These are phyloP conservation scores for Amphirosellinia nigrospora DNA, from an alignment of 495 filamentous ascomycete species.

Conservation along the genomic window DNA sequence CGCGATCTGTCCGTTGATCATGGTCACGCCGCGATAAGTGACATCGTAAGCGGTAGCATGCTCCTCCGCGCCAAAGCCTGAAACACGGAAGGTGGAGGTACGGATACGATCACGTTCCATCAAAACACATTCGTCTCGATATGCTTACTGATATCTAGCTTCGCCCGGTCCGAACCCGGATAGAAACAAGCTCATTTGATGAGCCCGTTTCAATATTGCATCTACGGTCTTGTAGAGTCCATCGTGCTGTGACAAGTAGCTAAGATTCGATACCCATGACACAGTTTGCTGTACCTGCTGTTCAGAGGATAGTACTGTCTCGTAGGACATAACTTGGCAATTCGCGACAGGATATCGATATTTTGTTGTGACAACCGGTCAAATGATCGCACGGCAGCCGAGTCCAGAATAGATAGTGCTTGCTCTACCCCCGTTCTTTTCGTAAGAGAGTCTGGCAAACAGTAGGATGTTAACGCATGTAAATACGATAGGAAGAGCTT, in stretches of 20 bases:
- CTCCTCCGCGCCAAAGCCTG: slow-evolving; percentile 61
- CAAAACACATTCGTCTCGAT: slow-evolving; percentile 2
- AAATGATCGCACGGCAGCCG: slow-evolving; percentile 60
- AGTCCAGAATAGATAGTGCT: slow-evolving; percentile 55
- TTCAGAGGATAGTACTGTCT: slow-evolving; percentile 42
- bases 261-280: slow-evolving; percentile 38
- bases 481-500: slow-evolving; percentile 61
- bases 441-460: slow-evolving; percentile 63
- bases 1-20: slow-evolving; percentile 15
- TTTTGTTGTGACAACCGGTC: slow-evolving; percentile 47
- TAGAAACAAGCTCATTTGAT: slow-evolving; percentile 39
- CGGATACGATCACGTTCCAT: slow-evolving; percentile 53
- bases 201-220: slow-evolving; percentile 49
- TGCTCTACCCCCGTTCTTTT: slow-evolving; percentile 67
- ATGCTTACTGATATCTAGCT: slow-evolving; percentile 3
- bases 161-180: not conserved
- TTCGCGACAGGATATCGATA: slow-evolving; percentile 43
- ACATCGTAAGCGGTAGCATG: slow-evolving; percentile 45
- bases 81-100: slow-evolving; percentile 53
- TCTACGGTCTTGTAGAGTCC: slow-evolving; percentile 49
- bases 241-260: slow-evolving; percentile 58
- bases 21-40: slow-evolving; percentile 40
- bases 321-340: slow-evolving; percentile 59
- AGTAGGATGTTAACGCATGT: slow-evolving; percentile 67
- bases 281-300: slow-evolving; percentile 37